These are phyloP conservation scores for Solanum piurae DNA, from an alignment of 257 asterid genomes.

Conservation along the genomic window DNA sequence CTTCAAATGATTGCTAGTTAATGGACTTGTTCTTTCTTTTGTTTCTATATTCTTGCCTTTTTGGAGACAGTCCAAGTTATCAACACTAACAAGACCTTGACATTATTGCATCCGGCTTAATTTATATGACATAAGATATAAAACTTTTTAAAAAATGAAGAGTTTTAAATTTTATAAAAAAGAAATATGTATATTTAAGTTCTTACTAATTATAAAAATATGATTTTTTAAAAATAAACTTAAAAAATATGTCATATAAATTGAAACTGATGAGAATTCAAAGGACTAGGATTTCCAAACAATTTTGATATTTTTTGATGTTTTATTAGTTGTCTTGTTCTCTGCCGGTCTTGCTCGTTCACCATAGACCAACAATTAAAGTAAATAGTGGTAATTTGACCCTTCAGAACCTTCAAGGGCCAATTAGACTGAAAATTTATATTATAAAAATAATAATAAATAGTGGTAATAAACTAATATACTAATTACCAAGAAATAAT, in stretches of 20 bases:
- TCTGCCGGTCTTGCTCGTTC: background rate
- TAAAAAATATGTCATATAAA: background rate
- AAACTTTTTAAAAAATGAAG: accelerated
- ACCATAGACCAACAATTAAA: background rate
- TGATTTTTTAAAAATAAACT: background rate
- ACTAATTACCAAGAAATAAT: background rate
- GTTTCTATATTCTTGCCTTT: background rate
- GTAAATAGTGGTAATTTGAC: background rate
- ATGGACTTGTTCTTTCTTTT: background rate
- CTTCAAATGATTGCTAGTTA: background rate
- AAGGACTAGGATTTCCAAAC: background rate
- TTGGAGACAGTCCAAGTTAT: background rate
- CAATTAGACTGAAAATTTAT: background rate
- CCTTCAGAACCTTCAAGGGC: background rate
- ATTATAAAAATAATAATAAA: background rate
- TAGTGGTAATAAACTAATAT: background rate
- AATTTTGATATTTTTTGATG: background rate
- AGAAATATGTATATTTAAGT: background rate
- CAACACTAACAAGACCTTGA: background rate
- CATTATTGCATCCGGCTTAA: background rate
- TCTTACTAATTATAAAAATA: background rate
- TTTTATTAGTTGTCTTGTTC: background rate
- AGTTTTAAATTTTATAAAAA: background rate
- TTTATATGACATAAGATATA: background rate
- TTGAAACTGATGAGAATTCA: background rate